These are phyloP conservation scores for Maudiozyma humilis DNA, from an alignment of 1,139 yeast species.

Conservation along the genomic window DNA sequence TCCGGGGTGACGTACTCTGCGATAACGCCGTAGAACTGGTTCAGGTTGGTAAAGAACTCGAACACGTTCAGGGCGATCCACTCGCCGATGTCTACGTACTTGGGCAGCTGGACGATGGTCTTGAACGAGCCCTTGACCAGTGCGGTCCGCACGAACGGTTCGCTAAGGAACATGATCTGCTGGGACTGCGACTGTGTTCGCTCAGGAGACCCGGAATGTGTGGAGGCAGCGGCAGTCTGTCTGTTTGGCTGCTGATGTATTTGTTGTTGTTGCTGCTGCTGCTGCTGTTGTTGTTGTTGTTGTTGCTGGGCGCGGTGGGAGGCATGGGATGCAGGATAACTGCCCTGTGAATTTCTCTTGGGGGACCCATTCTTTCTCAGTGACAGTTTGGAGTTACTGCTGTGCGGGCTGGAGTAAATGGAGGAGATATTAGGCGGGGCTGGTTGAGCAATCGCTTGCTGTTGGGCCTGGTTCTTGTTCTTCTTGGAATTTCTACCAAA, in stretches of 20 bases:
- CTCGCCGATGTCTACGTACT: slow-evolving; percentile 87
- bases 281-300: slow-evolving; percentile 8
- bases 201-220: slow-evolving; percentile 7
- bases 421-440: slow-evolving; percentile 17
- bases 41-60: slow-evolving; percentile 78
- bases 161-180: slow-evolving; percentile 55
- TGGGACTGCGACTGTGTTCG: slow-evolving; percentile 22
- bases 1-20: slow-evolving; percentile 87
- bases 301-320: slow-evolving; percentile 11
- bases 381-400: slow-evolving; percentile 33
- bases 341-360: slow-evolving; percentile 21
- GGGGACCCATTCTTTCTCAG: slow-evolving; percentile 33
- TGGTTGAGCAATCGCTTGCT: slow-evolving; percentile 9
- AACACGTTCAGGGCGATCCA: slow-evolving; percentile 93
- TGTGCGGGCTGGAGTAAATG: slow-evolving; percentile 29
- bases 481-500: slow-evolving; percentile 37
- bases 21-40: slow-evolving; percentile 80
- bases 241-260: slow-evolving; percentile 8
- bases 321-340: slow-evolving; percentile 5
- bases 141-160: slow-evolving; percentile 90
- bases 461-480: slow-evolving; percentile 25
- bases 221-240: slow-evolving; percentile 4
- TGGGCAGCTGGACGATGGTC: slow-evolving; percentile 90
- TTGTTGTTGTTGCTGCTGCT: slow-evolving; percentile 9
- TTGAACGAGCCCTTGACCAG: slow-evolving; percentile 95